Base-by-base conservation (phyloP, 1,139 yeast species). In the Dujonia santamariae region DNA sequence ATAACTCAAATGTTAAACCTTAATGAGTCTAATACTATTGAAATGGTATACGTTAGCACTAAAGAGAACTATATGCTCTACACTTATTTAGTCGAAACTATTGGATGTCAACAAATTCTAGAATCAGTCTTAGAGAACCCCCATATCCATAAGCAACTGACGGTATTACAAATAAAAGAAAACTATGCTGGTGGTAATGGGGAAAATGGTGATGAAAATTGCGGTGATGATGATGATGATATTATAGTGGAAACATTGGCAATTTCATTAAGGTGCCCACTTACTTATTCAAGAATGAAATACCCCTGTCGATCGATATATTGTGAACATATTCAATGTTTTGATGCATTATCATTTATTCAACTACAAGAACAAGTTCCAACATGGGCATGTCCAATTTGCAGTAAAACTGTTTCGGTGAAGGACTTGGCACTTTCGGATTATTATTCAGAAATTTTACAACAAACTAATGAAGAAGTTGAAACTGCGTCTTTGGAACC, bases 251-350 rank as follows among this genome's bases (percentile, higher is more conserved):
- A 78, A 14, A 69, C 77, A 2, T 72, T 79, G n/a, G 62, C 71
- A 2, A 58, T 82, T 31, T 67, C 82, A 14, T 58, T 84, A 35
- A 68, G 69, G 38, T 83, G 87, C 50, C 90, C 92, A 0, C 59
- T 82, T 11, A 73, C 85, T 1, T 78, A 72, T 44, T 65, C 72
- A n/a, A 63, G 79, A 40, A 76, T 84, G 70, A 62, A 63, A 37
- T 59, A 67, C 39, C 92, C 94, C 0, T 74, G 72, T 2, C 75
- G 77, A 45, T 74, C 85, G 2, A 59, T 67, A 0, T 63, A 59
- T 37, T 84, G 92, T 54, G 61, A 71, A 26, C 94, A 84, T 52
- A 55, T 80, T n/a, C 81, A 77, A 46, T 83, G 92, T 47, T 83
- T 83, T 55, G 94, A 84, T 56, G 81, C 79, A 0, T 52, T 64